phyloP scores from a whole-genome alignment of 2,329 filamentous ascomycete species.

The Cryoendolithus antarcticus region DNA sequence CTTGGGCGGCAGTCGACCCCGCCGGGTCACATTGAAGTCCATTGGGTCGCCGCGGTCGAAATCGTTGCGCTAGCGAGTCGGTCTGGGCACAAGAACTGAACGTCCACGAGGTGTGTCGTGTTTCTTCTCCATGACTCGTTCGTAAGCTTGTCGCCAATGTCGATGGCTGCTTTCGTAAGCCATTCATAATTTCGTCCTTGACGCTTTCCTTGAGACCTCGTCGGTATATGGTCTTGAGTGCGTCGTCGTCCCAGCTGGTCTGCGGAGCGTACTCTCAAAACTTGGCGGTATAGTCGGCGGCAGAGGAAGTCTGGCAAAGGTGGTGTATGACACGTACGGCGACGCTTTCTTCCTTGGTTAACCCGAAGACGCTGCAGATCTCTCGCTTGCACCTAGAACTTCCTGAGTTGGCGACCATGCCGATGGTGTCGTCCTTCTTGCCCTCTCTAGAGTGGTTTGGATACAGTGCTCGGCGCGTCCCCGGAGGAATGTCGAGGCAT shows the following conservation, averaged over 20 bases:
- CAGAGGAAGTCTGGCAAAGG: background rate
- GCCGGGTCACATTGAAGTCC: background rate
- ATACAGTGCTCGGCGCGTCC: too few species aligned
- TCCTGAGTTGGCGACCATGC: too few species aligned
- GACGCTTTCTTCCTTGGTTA: too few species aligned
- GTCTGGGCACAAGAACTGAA: background rate
- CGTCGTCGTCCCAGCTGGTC: slow-evolving; percentile 1
- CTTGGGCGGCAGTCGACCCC: background rate
- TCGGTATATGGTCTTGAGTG: slow-evolving; percentile 1
- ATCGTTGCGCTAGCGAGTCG: background rate
- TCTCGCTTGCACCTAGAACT: too few species aligned
- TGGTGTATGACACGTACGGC: too few species aligned
- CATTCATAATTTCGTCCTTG: slow-evolving; percentile 2
- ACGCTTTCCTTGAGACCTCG: slow-evolving; percentile 1
- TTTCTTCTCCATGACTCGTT: background rate
- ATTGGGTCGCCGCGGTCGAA: background rate
- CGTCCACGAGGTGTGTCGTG: background rate
- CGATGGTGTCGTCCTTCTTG: too few species aligned
- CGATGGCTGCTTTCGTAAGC: too few species aligned
- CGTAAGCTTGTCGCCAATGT: slow-evolving; percentile 1
- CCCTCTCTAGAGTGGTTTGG: too few species aligned
- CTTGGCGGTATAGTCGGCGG: background rate
- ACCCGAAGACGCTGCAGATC: too few species aligned
- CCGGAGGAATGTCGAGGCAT: too few species aligned
- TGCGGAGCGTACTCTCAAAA: slow-evolving; percentile 1